Evolutionary conservation across 805 yeast species (phyloP), one percentile per base, ranked within the genome.

Genomic region (Priceomyces fermenticarens): DNA sequence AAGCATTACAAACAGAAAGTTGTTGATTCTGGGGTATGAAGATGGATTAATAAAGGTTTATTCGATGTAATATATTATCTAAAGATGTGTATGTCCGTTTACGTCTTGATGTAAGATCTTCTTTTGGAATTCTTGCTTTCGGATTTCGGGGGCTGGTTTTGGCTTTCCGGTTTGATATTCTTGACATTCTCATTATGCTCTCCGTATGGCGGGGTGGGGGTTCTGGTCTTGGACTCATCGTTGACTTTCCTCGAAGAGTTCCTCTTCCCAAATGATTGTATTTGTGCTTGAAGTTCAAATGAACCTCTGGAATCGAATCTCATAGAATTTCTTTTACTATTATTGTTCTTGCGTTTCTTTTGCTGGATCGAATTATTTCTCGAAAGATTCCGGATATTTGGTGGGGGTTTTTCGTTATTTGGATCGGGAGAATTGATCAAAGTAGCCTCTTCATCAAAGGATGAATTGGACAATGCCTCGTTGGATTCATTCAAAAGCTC

Each of bases 11-110:
- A 26, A 32, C 3, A 49, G 44, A 2, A 45, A 52, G 10, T 57
- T 70, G 52, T 45, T 78, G 1, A 72, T 78, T 4, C 67, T 71
- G 1, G 85, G 79, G 0, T 79, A 74, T 35, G 77, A 74, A 37
- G 83, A 80, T 46, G 83, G 84, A 2, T 63, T 78, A 2, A 62
- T 80, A 2, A 16, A 25, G 16, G 27, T 42, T 16, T 20, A 20
- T 17, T 27, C 25, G 16, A 35, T 10, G 14, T 32, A 12, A 17
- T 15, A 32, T 25, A 27, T 36, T 26, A 32, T 32, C 7, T 32
- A 15, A 4, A 30, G 8, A 30, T 32, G 15, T 32, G 15, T 7
- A 13, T 32, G 4, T 32, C 12, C 6, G 10, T 12, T 13, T 32
- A 13, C 6, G 35, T n/a, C 16, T 32, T 32, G 25, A 20, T 8